phyloP scores from a whole-genome alignment of 1,284 basidiomycete genomes.

The Lentinula novae-zelandiae region DNA sequence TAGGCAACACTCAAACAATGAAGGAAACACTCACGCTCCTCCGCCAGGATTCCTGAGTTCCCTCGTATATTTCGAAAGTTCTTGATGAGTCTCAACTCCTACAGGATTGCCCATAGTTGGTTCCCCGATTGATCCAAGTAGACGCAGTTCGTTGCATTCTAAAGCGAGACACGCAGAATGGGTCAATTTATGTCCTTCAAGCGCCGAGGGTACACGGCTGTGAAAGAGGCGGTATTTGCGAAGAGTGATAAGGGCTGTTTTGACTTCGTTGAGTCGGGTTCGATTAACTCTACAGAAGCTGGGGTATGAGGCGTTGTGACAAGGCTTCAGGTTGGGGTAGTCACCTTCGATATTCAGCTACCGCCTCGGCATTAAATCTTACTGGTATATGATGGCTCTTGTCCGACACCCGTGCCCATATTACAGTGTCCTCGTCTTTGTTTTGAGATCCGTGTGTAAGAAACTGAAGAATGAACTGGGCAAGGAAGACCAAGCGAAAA shows the following conservation, averaged over 20 bases:
- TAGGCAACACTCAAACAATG: conserved; percentile 4
- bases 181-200: conserved; percentile 28
- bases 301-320: not conserved
- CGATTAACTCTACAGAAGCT: not conserved
- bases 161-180: conserved; percentile 37
- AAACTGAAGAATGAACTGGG: conserved; percentile 24
- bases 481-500: not conserved
- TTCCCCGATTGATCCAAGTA: conserved; percentile 39
- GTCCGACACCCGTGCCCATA: conserved; percentile 48
- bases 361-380: conserved; percentile 35
- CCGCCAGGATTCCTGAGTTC: conserved; percentile 41
- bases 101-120: conserved; percentile 43
- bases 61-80: not conserved
- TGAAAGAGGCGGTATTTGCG: conserved; percentile 44
- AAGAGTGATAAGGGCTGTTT: conserved; percentile 33
- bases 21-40: conserved; percentile 40
- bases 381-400: conserved; percentile 33
- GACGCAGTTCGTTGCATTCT: conserved; percentile 37
- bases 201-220: conserved; percentile 37
- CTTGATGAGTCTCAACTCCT: conserved; percentile 20
- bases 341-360: conserved; percentile 29
- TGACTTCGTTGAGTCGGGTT: conserved; percentile 25
- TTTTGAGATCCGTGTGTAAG: conserved; percentile 28
- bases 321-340: not conserved
- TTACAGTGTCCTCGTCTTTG: conserved; percentile 26